Evolutionary conservation across 1,139 yeast genomes (phyloP), one percentile per base, ranked within the genome.

Genomic region (Geotrichum fermentans): DNA sequence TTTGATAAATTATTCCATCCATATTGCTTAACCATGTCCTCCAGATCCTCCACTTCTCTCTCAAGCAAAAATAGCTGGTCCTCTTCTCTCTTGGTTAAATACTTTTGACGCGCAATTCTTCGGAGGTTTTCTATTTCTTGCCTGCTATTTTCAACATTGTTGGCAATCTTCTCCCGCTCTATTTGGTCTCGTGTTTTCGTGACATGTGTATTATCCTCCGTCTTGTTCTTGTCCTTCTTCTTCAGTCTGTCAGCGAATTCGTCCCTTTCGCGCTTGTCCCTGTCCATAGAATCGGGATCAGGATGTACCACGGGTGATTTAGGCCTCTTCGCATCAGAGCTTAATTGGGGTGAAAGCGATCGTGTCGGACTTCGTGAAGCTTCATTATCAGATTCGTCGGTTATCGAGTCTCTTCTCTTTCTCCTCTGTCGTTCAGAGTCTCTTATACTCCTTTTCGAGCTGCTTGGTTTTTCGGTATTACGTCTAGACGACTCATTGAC

Each of bases 1-100:
- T 61, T 56, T 1, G 79, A 70, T 28, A 82, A 62, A 29, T 70
- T 67, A 1, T 70, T 66, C 79, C 79, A 75, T 1, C 83, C 82
- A 55, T 73, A 62, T 52, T 62, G 58, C 39, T 68, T 55, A 20
- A 74, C 70, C 56, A 77, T 77, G 13, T 68, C 67, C 57, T 79
- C 81, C 45, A 74, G 69, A 11, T 69, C 73, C 2, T 62, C 64
- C 7, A 83, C 67, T 50, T 82, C 83, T 43, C 70, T 69, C 48
- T 72, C 68, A 20, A 82, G 60, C 16, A 75, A 59, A 4, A 66
- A 58, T 30, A 75, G 61, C 55, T 73, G 69, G 54, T 72, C 73
- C 50, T 71, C 70, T 53, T 77, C 82, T 49, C 82, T 67, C 49
- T 70, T 69, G 3, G 71, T 64, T 24, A 79, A 64, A 51, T 78